Percentiles rank a stretch among this genome's conserved stretches.
These are phyloP conservation scores for Blepharisma stoltei DNA, from an alignment of 73 alveolate genomes.

Conservation along the genomic window DNA sequence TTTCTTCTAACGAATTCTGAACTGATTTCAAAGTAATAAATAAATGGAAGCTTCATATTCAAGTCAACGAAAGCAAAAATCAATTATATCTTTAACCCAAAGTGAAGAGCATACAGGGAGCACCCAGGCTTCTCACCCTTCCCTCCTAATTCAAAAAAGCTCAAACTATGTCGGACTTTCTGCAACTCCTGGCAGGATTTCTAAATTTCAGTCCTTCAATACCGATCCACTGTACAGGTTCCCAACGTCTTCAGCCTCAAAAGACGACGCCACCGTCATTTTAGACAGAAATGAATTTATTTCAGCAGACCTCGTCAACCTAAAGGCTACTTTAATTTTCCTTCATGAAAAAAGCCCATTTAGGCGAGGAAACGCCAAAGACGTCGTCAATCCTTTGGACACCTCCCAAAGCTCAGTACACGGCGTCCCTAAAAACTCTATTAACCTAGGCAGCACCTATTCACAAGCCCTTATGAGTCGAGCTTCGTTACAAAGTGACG, in stretches of 20 bases:
- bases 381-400: background rate
- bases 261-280: background rate
- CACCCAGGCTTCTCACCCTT: no score
- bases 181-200: no score
- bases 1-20: no score
- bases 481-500: background rate
- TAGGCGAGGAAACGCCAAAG: background rate
- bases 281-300: background rate
- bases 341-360: slow-evolving; percentile 14
- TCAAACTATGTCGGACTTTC: no score
- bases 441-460: background rate
- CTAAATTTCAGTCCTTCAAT: no score
- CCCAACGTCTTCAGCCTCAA: background rate
- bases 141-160: no score
- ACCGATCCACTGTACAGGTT: background rate
- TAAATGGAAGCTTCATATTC: no score
- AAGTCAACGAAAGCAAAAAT: no score
- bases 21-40: no score
- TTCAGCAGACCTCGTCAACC: background rate
- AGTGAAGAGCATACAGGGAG: no score
- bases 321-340: background rate
- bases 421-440: background rate
- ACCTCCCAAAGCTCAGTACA: background rate
- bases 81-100: no score
- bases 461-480: background rate